Base-by-base conservation (phyloP, 306 rosid species). In the Astragalus glycyphyllos region DNA sequence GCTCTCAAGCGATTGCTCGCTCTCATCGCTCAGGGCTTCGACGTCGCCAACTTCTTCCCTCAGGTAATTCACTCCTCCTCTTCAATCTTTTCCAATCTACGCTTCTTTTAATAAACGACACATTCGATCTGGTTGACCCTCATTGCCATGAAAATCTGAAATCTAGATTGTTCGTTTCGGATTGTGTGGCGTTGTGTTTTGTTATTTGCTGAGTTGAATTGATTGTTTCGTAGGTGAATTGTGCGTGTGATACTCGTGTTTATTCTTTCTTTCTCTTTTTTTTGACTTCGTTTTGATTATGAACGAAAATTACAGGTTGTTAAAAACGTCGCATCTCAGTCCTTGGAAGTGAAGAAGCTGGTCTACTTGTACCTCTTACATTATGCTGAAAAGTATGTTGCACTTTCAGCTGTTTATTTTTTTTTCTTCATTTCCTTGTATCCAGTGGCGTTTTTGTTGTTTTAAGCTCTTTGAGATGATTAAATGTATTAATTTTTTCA, bases 1-100 rank as follows among this genome's bases (percentile, higher is more conserved):
- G 99, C 99, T 70, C 99, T 95, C 56, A 95, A 95, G 71, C 96
- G 99, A 40, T 66, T 91, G 23, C 96, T 95, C 46, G 99, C 96
- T 71, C 96, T 91, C 86, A 89, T 95, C 80, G 96, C 99, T 47
- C 97, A 95, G 77, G 99, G 99, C 68, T 86, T 84, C 74, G 97
- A 91, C 49, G 99, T 91, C 77, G 74, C 99, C 88, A 91, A 86
- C 69, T 87, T 89, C 85, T 91, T 91, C 87, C 99, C 97, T 70
- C 97, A 87, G 96, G 99, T 88, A 0, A 3, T 29, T 13, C 26
- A 31, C 20, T 26, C 42, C 4, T 38, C 47, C 68, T 45, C 35
- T 57, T 44, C 73, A 1, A 8, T 29, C 40, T 62, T 40, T n/a
- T 45, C 38, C 58, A 53, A 73, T 73, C 63, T 40, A 16, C 8